Evolutionary conservation across 2,329 filamentous ascomycete genomes (phyloP).

Genomic region (Fusarium oxysporum): DNA sequence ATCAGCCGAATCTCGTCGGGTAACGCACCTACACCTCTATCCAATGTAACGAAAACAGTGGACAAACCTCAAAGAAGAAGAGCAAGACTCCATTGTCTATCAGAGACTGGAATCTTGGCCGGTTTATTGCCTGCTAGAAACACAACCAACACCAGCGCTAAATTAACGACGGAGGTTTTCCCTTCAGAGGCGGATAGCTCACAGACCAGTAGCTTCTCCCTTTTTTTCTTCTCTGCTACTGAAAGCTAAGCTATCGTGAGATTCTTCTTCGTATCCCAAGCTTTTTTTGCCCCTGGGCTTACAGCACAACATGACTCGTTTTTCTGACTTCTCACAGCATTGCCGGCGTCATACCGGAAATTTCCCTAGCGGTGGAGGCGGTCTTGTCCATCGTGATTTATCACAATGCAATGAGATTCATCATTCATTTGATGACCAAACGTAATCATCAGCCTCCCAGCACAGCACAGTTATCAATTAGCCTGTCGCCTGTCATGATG

Average conservation of each 20-base stretch:
- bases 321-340: not conserved
- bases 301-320: conserved; percentile 28
- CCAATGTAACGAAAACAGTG: not conserved
- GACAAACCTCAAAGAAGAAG: not conserved
- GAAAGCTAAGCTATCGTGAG: not conserved
- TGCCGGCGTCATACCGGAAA: conserved; percentile 21
- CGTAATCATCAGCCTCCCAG: not conserved
- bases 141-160: conserved; percentile 8
- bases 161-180: conserved; percentile 5
- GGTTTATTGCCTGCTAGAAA: conserved; percentile 7
- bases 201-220: not conserved
- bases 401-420: not conserved
- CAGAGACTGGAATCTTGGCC: conserved; percentile 14
- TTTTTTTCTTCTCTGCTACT: not conserved
- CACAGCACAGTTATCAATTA: not conserved
- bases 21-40: not conserved
- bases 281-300: conserved; percentile 17
- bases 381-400: conserved; percentile 23
- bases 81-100: not conserved
- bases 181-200: not conserved
- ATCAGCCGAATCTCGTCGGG: conserved; percentile 18
- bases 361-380: conserved; percentile 21
- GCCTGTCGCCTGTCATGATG: conserved; percentile 15
- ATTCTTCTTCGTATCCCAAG: not conserved
- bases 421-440: not conserved